Percentiles rank a stretch among this genome's conserved stretches.
Evolutionary conservation across 805 yeast species (phyloP).

Genomic region (Saccharomycopsis schoenii): DNA sequence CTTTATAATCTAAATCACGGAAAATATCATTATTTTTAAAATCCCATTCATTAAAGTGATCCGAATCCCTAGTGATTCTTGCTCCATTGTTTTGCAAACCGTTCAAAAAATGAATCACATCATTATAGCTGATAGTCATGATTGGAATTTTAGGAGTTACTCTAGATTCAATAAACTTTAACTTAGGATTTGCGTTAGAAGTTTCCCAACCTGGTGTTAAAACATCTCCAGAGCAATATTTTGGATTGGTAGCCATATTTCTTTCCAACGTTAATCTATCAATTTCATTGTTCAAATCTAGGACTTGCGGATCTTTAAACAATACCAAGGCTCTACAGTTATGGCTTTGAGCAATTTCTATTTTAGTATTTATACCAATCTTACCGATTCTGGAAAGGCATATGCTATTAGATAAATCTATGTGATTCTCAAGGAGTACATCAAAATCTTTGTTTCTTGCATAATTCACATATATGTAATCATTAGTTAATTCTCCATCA

Average conservation of each 20-base stretch:
- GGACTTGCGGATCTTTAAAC: slow-evolving; percentile 35
- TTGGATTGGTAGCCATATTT: slow-evolving; percentile 46
- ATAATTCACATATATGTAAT: slow-evolving; percentile 51
- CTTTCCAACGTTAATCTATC: slow-evolving; percentile 27
- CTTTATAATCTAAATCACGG: slow-evolving; percentile 11
- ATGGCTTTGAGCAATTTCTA: slow-evolving; percentile 41
- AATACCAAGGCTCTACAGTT: slow-evolving; percentile 64
- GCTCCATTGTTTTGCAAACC: slow-evolving; percentile 31
- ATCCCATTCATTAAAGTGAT: slow-evolving; percentile 27
- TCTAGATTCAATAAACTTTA: slow-evolving; percentile 36
- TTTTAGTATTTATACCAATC: slow-evolving; percentile 40
- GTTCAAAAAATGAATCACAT: slow-evolving; percentile 39
- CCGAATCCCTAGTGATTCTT: slow-evolving; percentile 18
- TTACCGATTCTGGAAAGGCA: slow-evolving; percentile 52
- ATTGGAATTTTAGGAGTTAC: slow-evolving; percentile 66
- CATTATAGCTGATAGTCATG: slow-evolving; percentile 68
- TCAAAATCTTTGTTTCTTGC: slow-evolving; percentile 53
- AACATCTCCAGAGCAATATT: slow-evolving; percentile 66
- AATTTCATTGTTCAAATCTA: slow-evolving; percentile 20
- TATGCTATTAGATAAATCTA: slow-evolving; percentile 40
- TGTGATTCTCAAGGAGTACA: slow-evolving; percentile 26
- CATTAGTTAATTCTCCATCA: slow-evolving; percentile 45
- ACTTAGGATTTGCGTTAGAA: slow-evolving; percentile 30
- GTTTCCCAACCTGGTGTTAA: slow-evolving; percentile 69
- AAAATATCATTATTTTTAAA: slow-evolving; percentile 19